Evolutionary conservation across 805 yeast species (phyloP).

Genomic region (Soucietia sequanensis): DNA sequence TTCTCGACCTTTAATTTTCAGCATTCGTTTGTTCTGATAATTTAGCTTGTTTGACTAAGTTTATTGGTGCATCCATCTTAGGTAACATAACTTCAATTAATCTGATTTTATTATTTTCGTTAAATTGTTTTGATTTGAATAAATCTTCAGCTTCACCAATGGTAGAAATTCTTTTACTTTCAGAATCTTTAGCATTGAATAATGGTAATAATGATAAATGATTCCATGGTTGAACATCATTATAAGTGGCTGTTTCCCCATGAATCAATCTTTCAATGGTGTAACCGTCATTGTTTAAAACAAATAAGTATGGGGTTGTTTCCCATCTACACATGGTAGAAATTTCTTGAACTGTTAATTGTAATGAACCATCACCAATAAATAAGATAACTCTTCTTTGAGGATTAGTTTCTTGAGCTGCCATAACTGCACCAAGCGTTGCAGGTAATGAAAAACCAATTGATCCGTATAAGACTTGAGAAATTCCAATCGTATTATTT

Average conservation of each 20-base stretch:
- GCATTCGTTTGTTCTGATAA: conserved; percentile 27
- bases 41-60: conserved; percentile 46
- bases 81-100: conserved; percentile 67
- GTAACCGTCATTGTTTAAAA: conserved; percentile 71
- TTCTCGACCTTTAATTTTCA: conserved; percentile 5
- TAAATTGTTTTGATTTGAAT: conserved; percentile 47
- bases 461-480: conserved; percentile 77
- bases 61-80: conserved; percentile 66
- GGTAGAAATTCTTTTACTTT: conserved; percentile 52
- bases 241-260: conserved; percentile 63
- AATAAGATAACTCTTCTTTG: conserved; percentile 62
- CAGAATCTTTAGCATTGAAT: conserved; percentile 60
- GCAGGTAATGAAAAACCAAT: conserved; percentile 73
- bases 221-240: conserved; percentile 69
- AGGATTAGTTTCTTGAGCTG: conserved; percentile 62
- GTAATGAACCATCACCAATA: conserved; percentile 76
- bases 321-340: conserved; percentile 68
- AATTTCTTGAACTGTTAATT: conserved; percentile 71
- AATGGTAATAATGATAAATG: conserved; percentile 55
- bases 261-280: conserved; percentile 75
- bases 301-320: conserved; percentile 65
- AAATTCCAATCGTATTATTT: conserved; percentile 57
- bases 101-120: conserved; percentile 58
- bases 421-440: conserved; percentile 65
- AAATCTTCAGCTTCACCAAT: conserved; percentile 58